A percentile compares a stretch with the other conserved stretches of the same genome.
Evolutionary conservation across 257 asterid genomes (phyloP).

Genomic region (Prunella vulgaris): DNA sequence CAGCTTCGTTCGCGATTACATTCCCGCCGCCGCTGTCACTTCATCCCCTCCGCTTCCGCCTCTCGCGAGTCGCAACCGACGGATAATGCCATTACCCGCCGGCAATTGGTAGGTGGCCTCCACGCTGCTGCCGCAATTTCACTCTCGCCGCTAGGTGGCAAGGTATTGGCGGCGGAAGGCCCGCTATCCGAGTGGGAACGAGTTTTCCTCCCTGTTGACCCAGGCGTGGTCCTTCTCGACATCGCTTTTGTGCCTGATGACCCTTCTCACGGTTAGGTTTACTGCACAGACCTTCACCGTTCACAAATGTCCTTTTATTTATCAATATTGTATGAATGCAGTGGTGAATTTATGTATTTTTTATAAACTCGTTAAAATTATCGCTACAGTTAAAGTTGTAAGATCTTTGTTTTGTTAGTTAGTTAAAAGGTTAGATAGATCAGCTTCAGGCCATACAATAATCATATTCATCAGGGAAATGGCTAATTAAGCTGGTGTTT

Average conservation of each 20-base stretch:
- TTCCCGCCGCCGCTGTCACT: conserved; percentile 26
- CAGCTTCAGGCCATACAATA: too few relatives aligned
- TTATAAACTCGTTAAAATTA: too few relatives aligned
- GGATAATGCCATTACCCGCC: conserved; percentile 35
- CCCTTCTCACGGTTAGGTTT: conserved; percentile 60
- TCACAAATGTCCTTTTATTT: background rate
- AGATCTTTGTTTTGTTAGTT: background rate
- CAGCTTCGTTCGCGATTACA: conserved; percentile 24
- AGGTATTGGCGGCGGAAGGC: conserved; percentile 50
- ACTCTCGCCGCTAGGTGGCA: conserved; percentile 32
- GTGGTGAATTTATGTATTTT: background rate
- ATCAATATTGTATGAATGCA: background rate
- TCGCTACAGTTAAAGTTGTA: background rate
- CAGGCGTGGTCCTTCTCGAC: conserved; percentile 89
- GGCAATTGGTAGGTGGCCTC: conserved; percentile 43
- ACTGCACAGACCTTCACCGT: background rate
- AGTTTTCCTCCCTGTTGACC: conserved; percentile 80
- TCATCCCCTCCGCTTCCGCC: conserved; percentile 31
- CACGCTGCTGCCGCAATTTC: conserved; percentile 42
- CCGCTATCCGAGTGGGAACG: conserved; percentile 87
- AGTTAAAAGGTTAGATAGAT: background rate
- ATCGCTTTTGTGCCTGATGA: conserved; percentile 85
- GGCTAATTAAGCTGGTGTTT: background rate
- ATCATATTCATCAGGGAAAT: background rate
- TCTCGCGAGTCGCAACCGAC: conserved; percentile 16